phyloP scores from a whole-genome alignment of 2,329 filamentous ascomycete species.

The Penicillium sp. region DNA sequence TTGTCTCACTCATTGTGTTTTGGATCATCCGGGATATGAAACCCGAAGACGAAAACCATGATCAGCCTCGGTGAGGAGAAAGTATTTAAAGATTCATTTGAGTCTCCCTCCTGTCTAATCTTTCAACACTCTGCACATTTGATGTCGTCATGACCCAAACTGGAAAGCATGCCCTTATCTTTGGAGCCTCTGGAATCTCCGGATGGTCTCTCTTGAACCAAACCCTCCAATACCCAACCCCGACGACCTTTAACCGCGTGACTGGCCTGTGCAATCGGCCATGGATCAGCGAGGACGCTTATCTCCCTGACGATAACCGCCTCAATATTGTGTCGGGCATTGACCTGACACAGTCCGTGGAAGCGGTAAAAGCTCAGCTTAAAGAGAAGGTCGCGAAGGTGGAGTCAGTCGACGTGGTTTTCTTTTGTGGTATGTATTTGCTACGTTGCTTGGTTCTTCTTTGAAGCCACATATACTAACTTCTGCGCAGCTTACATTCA shows the following conservation, averaged over 20 bases:
- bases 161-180: not conserved
- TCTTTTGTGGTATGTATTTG: constrained; percentile 26
- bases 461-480: not conserved
- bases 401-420: constrained; percentile 33
- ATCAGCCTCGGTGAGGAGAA: not conserved
- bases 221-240: not conserved
- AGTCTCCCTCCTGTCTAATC: not conserved
- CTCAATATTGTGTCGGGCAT: constrained; percentile 34
- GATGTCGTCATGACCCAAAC: not conserved
- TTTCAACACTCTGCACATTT: not conserved
- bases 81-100: not conserved
- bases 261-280: not conserved
- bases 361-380: constrained; percentile 20
- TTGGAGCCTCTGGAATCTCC: not conserved
- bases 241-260: not conserved
- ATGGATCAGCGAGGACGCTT: constrained; percentile 12
- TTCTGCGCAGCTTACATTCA: constrained; percentile 11
- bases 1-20: not conserved
- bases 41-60: not conserved
- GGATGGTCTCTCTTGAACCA: not conserved
- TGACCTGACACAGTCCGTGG: constrained; percentile 23
- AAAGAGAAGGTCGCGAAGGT: constrained; percentile 29
- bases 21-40: not conserved
- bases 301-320: constrained; percentile 27
- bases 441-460: not conserved